Conservation (phyloP, 139 green algal species). For the Desmodesmus armatus region DNA sequence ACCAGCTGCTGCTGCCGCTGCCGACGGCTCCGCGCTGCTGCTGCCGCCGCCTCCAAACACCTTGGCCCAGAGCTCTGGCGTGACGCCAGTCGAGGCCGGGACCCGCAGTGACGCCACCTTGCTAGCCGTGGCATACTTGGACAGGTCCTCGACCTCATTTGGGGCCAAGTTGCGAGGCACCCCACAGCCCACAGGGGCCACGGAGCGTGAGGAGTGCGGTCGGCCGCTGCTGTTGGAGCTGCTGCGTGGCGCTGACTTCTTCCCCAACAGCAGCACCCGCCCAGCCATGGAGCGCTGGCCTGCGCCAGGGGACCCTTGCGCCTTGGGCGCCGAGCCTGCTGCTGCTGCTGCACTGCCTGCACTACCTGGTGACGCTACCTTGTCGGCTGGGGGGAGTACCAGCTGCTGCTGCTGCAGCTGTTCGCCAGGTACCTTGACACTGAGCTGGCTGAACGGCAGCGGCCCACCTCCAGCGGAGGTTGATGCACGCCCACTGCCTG, state of each 20-base stretch:
- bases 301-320: background rate
- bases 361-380: background rate
- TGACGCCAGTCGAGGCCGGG: background rate
- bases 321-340: background rate
- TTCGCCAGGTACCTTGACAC: no score
- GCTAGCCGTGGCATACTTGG: constrained; percentile 21
- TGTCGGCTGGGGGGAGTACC: background rate
- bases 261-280: constrained; percentile 40
- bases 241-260: background rate
- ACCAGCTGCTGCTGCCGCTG: constrained; percentile 24
- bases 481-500: background rate
- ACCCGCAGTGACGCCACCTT: constrained; percentile 9
- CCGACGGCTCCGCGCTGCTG: background rate
- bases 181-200: constrained; percentile 13
- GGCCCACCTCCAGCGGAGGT: background rate
- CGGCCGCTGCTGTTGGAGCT: background rate
- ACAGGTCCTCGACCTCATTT: constrained; percentile 41
- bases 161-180: constrained; percentile 4
- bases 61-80: constrained; percentile 24
- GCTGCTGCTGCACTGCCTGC: background rate
- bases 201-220: background rate
- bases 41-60: constrained; percentile 29
- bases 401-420: constrained; percentile 13
- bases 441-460: background rate
- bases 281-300: constrained; percentile 39